Percentiles rank a stretch among this genome's conserved stretches.
phyloP scores from a whole-genome alignment of 768 basidiomycete genomes.

The Kwoniella shandongensis region DNA sequence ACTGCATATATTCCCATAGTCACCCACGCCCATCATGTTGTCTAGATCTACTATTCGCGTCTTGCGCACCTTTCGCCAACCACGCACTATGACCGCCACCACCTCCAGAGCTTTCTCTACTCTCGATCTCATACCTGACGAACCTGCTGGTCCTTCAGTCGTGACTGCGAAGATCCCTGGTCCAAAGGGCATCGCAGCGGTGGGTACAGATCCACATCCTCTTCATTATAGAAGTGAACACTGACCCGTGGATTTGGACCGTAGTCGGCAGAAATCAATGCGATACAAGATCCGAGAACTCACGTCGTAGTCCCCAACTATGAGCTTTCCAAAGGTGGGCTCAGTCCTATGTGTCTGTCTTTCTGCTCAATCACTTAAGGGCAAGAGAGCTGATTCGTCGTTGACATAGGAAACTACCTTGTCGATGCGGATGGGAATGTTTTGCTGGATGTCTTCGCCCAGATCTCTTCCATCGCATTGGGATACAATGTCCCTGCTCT shows the following conservation, averaged over 20 bases:
- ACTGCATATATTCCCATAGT: no score
- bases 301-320: slow-evolving; percentile 50
- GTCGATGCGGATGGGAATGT: slow-evolving; percentile 56
- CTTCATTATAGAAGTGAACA: no score
- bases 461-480: slow-evolving; percentile 54
- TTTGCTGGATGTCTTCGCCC: slow-evolving; percentile 55
- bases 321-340: slow-evolving; percentile 38
- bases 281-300: slow-evolving; percentile 47
- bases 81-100: neutral
- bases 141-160: slow-evolving; percentile 17
- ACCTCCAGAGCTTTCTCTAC: slow-evolving; percentile 13
- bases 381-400: neutral
- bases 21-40: no score
- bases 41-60: neutral
- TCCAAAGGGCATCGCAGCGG: slow-evolving; percentile 14
- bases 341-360: neutral
- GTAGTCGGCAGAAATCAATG: slow-evolving; percentile 29
- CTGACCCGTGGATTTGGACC: no score
- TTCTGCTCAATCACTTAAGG: neutral
- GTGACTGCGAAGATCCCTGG: slow-evolving; percentile 18
- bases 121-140: slow-evolving; percentile 15
- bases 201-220: neutral
- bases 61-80: slow-evolving; percentile 1
- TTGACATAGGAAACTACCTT: slow-evolving; percentile 52
- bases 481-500: slow-evolving; percentile 54